A percentile compares a stretch with the other conserved stretches of the same genome.
Conservation (phyloP, 768 basidiomycete genomes). For the Lepiota subincarnata region DNA sequence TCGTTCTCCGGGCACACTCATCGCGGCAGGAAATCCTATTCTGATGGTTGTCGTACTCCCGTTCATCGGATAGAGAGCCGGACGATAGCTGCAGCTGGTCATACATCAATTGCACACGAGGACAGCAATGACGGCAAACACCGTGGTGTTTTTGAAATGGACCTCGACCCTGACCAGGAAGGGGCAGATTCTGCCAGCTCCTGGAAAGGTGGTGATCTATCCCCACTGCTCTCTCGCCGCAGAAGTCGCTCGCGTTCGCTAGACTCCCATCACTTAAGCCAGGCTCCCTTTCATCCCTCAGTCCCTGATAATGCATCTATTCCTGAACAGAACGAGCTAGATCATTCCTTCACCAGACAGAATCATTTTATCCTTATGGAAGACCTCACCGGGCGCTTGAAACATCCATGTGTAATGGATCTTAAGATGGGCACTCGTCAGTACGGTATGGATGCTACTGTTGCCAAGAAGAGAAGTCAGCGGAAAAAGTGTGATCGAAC, state of each 20-base stretch:
- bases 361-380: conserved; percentile 99
- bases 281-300: conserved; percentile 22
- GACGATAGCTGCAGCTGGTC: conserved; percentile 37
- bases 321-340: conserved; percentile 29
- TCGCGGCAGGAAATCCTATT: conserved; percentile 35
- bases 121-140: conserved; percentile 20
- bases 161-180: conserved; percentile 26
- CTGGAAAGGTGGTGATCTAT: conserved; percentile 21
- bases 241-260: conserved; percentile 43
- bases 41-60: conserved; percentile 27
- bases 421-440: conserved; percentile 99
- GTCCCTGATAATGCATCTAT: conserved; percentile 26
- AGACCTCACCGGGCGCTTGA: conserved; percentile 90
- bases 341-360: conserved; percentile 68
- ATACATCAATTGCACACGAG: conserved; percentile 14
- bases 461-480: conserved; percentile 95
- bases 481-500: conserved; percentile 97
- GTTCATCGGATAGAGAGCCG: conserved; percentile 70
- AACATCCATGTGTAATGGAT: conserved; percentile 92
- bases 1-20: conserved; percentile 42
- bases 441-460: conserved; percentile 93
- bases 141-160: conserved; percentile 41
- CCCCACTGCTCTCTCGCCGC: conserved; percentile 35
- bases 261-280: conserved; percentile 26
- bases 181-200: conserved; percentile 15